Percentiles rank a stretch among this genome's conserved stretches.
Conservation (phyloP, 306 rosid species). For the Astragalus glycyphyllos region DNA sequence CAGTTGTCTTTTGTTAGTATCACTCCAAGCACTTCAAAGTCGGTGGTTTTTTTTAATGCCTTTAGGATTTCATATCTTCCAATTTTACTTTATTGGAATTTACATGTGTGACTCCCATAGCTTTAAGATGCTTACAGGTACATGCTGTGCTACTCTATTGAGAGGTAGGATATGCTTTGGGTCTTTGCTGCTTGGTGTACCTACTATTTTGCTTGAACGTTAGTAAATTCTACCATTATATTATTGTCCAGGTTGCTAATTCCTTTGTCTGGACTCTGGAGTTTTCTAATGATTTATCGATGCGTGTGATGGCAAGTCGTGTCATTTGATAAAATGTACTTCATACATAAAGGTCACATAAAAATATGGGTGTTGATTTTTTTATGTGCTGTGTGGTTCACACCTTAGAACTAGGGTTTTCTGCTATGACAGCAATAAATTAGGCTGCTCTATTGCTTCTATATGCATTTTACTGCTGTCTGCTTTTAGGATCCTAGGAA, state of each 20-base stretch:
- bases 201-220: constrained; percentile 72
- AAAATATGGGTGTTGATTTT: constrained; percentile 8
- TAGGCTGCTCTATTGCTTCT: constrained; percentile 36
- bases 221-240: constrained; percentile 68
- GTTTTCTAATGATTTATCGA: constrained; percentile 38
- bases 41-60: constrained; percentile 38
- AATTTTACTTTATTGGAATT: constrained; percentile 50
- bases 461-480: constrained; percentile 23
- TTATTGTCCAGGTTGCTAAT: constrained; percentile 47
- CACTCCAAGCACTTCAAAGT: constrained; percentile 41
- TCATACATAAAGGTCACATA: not conserved
- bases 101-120: constrained; percentile 59
- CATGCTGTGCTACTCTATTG: constrained; percentile 79
- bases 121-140: constrained; percentile 89
- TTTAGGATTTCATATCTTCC: constrained; percentile 38
- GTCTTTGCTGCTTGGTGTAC: constrained; percentile 86
- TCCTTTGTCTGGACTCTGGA: constrained; percentile 27
- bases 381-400: not conserved
- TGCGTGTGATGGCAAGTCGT: constrained; percentile 30
- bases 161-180: constrained; percentile 86
- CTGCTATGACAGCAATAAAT: constrained; percentile 26
- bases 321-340: constrained; percentile 29
- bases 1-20: constrained; percentile 41
- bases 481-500: constrained; percentile 35
- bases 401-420: constrained; percentile 40